Base-by-base conservation (phyloP, 1,284 basidiomycete genomes). In the Ganoderma meredithae region DNA sequence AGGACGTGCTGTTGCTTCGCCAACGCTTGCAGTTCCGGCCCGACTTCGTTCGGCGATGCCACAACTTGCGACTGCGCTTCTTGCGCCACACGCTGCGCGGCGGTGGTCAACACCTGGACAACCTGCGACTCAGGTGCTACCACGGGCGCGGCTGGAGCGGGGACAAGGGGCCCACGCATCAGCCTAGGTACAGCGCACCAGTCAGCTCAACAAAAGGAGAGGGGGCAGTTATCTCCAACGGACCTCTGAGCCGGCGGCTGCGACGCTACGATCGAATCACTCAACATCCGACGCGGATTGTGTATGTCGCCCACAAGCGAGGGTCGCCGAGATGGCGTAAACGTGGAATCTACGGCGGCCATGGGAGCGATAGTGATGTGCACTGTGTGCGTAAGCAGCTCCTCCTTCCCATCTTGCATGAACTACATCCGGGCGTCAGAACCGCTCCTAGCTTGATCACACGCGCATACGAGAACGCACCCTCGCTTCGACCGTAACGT, bases 1-100 rank as follows among this genome's bases (percentile, higher is more conserved):
- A 94, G 83, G 65, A 94, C 91, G 72, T 92, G 88, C 74, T 92
- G 91, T 80, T 94, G 93, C 77, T 92, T 92, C 52, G 86, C 90
- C 65, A 94, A 84, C 17, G 88, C 87, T 75, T 91, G 85, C 25
- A 92, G 76, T 72, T 90, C 86, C 31, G 81, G 81, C 19, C 80
- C 82, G 39, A 80, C 77, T 67, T 86, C 83, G 64, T 83, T 83
- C 31, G 84, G 81, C 52, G 86, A 84, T 8, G 83, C 83, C 53
- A 90, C 85, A 41, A 88, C 84, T 75, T 91, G 90, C 15, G 86
- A 88, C 71, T 91, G 88, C 2, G 89, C 88, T 76, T 91, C 89
- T 76, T 91, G 87, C 7, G 90, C 90, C 31, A 94, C 90, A 47
- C 90, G 89, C 72, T 92, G 88, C 39, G 90, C 91, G 53, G 91